These are phyloP conservation scores for Aegle marmelos DNA, from an alignment of 345 rosid species.

Conservation along the genomic window DNA sequence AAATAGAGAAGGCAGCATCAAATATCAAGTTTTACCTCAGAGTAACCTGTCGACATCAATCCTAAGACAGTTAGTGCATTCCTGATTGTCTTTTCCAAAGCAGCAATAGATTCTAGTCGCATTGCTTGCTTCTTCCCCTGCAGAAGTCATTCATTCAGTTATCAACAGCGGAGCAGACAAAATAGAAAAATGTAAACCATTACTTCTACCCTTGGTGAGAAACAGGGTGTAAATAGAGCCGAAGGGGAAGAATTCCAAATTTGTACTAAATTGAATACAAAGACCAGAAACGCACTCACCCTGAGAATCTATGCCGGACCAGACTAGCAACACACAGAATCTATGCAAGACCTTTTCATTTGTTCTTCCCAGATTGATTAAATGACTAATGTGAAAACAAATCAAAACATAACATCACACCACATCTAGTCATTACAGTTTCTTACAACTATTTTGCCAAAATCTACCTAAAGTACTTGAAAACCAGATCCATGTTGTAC, in stretches of 20 bases:
- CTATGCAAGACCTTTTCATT: not conserved
- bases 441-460: not conserved
- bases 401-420: not conserved
- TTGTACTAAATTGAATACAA: not conserved
- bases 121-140: slow-evolving; percentile 81
- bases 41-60: slow-evolving; percentile 70
- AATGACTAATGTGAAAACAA: not conserved
- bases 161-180: not conserved
- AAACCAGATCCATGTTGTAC: not conserved
- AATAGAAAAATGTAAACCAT: not conserved
- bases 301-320: not conserved
- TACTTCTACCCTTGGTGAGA: not conserved
- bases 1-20: not conserved
- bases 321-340: not conserved
- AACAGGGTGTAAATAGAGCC: not conserved
- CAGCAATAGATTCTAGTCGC: slow-evolving; percentile 68
- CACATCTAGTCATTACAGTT: not conserved
- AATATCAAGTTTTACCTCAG: slow-evolving; percentile 47
- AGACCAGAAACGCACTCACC: not conserved
- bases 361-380: not conserved
- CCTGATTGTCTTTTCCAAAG: slow-evolving; percentile 62
- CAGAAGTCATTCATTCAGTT: slow-evolving; percentile 11
- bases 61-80: slow-evolving; percentile 61
- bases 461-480: not conserved
- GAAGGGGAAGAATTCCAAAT: not conserved